phyloP scores from a whole-genome alignment of 1,284 basidiomycete genomes.

The Malassezia equina region DNA sequence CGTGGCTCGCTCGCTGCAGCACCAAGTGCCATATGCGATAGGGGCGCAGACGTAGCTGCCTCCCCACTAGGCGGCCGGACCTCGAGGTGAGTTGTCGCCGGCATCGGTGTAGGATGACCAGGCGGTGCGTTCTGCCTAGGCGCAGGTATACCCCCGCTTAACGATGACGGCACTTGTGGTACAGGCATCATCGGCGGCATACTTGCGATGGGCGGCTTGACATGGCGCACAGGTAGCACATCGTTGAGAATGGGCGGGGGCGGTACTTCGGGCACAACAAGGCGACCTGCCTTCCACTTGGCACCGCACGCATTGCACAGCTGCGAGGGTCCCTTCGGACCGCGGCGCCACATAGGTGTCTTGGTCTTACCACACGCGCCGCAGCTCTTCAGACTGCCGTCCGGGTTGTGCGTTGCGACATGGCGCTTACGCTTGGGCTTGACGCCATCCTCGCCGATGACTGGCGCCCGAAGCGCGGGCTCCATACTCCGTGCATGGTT shows the following conservation, averaged over 20 bases:
- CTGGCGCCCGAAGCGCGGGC: background rate
- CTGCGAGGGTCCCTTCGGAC: conserved; percentile 38
- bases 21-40: background rate
- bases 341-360: conserved; percentile 45
- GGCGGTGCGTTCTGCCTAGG: no score
- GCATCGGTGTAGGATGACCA: no score
- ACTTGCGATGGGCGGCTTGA: background rate
- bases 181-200: background rate
- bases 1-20: background rate
- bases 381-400: conserved; percentile 43
- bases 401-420: conserved; percentile 44
- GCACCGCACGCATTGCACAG: conserved; percentile 46
- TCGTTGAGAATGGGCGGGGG: conserved; percentile 33
- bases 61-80: no score
- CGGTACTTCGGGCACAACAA: conserved; percentile 39
- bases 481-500: background rate
- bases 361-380: conserved; percentile 42
- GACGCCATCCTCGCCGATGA: background rate
- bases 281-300: conserved; percentile 41
- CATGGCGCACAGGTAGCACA: conserved; percentile 17
- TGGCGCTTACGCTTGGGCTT: conserved; percentile 40
- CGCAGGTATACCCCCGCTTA: background rate
- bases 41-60: no score
- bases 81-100: no score
- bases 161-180: background rate